Evolutionary conservation across 2,329 filamentous ascomycete genomes (phyloP), one percentile per base, ranked within the genome.

Genomic region (Penicillium brasilianum): DNA sequence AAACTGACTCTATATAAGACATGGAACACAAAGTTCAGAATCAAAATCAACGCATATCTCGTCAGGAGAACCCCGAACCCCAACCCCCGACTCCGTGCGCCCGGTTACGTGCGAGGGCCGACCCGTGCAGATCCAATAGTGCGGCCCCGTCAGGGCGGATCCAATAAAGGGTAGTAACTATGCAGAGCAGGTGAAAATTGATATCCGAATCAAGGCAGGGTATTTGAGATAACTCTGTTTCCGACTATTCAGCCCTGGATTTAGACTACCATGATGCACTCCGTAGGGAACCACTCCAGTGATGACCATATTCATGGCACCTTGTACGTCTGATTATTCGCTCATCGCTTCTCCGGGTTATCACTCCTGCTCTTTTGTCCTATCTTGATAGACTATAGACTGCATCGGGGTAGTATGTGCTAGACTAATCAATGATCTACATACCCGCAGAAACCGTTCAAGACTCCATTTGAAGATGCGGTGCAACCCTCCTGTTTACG

Each of bases 51-150:
- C 44, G 4, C 16, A n/a, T 10, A 28, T 46, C 18, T 20, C 39
- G 11, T 5, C n/a, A 50, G 28, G 25, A 13, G 5, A n/a, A 49
- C 30, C 8, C 5, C 22, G 30, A 30, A 2, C 14, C 11, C 11
- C n/a, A n/a, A 22, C 28, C 30, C 28, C 51, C 16, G 4, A n/a
- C 25, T 20, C 43, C 51, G 13, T 53, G 51, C 51, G 10, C 25
- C 53, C 5, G 18, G 43, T 13, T 41, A 32, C 6, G 32, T 37
- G 20, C 20, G 48, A 57, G 61, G 58, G 37, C 61, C 58, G 61
- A 37, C 58, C 61, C 61, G 61, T 54, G 61, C 55, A 46, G 58
- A 58, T 61, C 53, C 58, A 61, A 63, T 61, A 61, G 55, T 59
- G 39, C 25, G 43, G 39, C 22, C 44, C 44, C 25, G n/a, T 48